Evolutionary conservation across 2,329 filamentous ascomycete genomes (phyloP), one percentile per base, ranked within the genome.

Genomic region (Penicillium sp.): DNA sequence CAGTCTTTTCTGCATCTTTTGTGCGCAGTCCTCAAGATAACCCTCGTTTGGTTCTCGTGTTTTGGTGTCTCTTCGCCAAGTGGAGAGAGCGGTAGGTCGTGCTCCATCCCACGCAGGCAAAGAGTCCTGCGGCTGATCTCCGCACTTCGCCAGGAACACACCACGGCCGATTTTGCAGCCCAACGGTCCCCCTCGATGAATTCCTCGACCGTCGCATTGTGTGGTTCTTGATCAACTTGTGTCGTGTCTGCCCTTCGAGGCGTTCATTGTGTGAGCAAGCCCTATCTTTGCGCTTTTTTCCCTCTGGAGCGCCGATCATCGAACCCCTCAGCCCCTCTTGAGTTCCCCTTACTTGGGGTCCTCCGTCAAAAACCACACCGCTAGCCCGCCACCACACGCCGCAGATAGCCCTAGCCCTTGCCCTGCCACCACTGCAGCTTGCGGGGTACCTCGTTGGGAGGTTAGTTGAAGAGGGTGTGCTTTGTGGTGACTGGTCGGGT

Each of bases 261-360:
- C 72, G 70, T 74, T 75, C 72, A 71, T 74, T 71, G 72, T 73
- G 72, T 73, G 67, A 72, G 72, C 73, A 55, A 59, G 56, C 53
- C 46, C 46, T 49, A n/a, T n/a, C 46, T 35, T 14, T 16, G 46
- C 22, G 46, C 16, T 49, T 49, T 61, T 58, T 64, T 63, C 63
- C 70, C 66, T 64, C 60, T 61, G 58, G 51, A 64, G 57, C 55
- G 65, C 54, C 68, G 68, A 66, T 68, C 69, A 63, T 63, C 66
- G 67, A 66, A 67, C 73, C 67, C 71, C 71, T 73, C 73, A 73
- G 66, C 72, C 73, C 63, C 73, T 75, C 69, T 70, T 65, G 49
- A 31, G 58, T 50, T 67, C 66, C 72, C 74, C 72, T 74, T 74
- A 72, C 72, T 72, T 73, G 59, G 57, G 59, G 52, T 55, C 64